These are phyloP conservation scores for Intubia oerlemansii DNA, from an alignment of 2,329 filamentous ascomycete genomes.

Conservation along the genomic window DNA sequence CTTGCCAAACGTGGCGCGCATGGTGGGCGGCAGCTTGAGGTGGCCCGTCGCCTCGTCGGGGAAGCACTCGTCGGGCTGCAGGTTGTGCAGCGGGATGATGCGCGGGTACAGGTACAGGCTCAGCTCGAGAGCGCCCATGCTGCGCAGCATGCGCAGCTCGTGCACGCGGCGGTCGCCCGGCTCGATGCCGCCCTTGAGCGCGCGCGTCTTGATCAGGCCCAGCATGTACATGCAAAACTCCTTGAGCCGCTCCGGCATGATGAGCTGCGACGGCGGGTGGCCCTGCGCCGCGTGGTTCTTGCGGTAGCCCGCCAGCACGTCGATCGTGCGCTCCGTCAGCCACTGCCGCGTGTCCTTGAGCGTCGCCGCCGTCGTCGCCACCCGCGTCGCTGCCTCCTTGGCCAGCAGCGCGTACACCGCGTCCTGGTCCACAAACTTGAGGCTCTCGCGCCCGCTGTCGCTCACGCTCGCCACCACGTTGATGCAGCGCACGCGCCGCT, in stretches of 20 bases:
- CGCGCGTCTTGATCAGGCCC: slow-evolving; percentile 69
- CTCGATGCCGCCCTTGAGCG: slow-evolving; percentile 84
- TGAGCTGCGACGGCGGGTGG: slow-evolving; percentile 77
- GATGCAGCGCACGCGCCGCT: slow-evolving; percentile 77
- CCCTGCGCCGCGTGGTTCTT: slow-evolving; percentile 71
- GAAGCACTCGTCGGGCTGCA: slow-evolving; percentile 75
- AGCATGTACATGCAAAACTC: slow-evolving; percentile 96
- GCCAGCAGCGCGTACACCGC: slow-evolving; percentile 74
- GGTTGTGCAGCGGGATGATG: slow-evolving; percentile 79
- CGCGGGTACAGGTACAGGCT: slow-evolving; percentile 88
- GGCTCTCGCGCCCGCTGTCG: slow-evolving; percentile 59
- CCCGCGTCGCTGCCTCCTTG: slow-evolving; percentile 81
- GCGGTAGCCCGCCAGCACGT: slow-evolving; percentile 77
- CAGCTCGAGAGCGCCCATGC: slow-evolving; percentile 69
- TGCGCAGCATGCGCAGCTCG: slow-evolving; percentile 74
- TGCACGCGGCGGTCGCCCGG: slow-evolving; percentile 78
- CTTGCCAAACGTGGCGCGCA: slow-evolving; percentile 68
- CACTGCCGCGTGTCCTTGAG: slow-evolving; percentile 71
- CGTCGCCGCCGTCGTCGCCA: slow-evolving; percentile 43
- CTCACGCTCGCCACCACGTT: slow-evolving; percentile 88
- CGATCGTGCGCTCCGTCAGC: slow-evolving; percentile 78
- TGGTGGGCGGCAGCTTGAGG: slow-evolving; percentile 57
- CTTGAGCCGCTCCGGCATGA: slow-evolving; percentile 88
- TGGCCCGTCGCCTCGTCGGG: slow-evolving; percentile 72
- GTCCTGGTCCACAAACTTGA: slow-evolving; percentile 93